Evolutionary conservation across 352 stramenopile species (phyloP).

Genomic region (Phytopythium aichiense): DNA sequence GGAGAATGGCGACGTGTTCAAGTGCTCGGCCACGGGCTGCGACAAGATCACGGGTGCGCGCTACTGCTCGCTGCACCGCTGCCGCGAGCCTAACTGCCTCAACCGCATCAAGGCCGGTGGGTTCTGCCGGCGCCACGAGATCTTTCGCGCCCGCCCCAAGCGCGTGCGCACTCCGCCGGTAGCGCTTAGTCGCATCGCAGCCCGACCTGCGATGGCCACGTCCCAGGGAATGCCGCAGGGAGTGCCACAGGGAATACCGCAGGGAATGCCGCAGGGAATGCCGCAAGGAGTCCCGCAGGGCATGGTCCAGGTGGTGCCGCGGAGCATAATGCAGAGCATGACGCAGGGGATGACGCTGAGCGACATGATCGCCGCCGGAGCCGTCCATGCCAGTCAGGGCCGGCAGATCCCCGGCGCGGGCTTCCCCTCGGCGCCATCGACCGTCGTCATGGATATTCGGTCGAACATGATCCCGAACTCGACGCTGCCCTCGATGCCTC

Average conservation of each 20-base stretch:
- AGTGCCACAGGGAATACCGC: neutral
- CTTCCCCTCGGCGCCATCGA: neutral
- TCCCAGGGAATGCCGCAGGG: too few relatives aligned
- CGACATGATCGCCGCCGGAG: neutral
- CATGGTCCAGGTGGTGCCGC: neutral
- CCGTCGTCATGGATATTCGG: neutral
- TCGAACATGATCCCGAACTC: neutral
- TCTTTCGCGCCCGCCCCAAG: conserved; percentile 9
- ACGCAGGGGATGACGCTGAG: neutral
- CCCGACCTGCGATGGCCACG: neutral
- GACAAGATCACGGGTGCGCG: conserved; percentile 35
- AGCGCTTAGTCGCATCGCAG: neutral
- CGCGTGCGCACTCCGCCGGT: neutral
- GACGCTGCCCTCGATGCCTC: neutral
- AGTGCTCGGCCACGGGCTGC: conserved; percentile 27
- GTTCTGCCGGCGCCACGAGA: conserved; percentile 31
- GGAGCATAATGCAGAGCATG: neutral
- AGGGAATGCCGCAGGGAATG: neutral
- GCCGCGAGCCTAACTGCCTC: conserved; percentile 20
- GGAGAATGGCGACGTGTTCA: conserved; percentile 20
- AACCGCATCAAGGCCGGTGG: conserved; percentile 24
- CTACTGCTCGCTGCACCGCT: conserved; percentile 35
- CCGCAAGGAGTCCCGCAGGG: neutral
- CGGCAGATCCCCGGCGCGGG: neutral
- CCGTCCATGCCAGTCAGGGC: neutral